phyloP scores from a whole-genome alignment of 495 filamentous ascomycete genomes.

The Aspergillus nanangensis region DNA sequence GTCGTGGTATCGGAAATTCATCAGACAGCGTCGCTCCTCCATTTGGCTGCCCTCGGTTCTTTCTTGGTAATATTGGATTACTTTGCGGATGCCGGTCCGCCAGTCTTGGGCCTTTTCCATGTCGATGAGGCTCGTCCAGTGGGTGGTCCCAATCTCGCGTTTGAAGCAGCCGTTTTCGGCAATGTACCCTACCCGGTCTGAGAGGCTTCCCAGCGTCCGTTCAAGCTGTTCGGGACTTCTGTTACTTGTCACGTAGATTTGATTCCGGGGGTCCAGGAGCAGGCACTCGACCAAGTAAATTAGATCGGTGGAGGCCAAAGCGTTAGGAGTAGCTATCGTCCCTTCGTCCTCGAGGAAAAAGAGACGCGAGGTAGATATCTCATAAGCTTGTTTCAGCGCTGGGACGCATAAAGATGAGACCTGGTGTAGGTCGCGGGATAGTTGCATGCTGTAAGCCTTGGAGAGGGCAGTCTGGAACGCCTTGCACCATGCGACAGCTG shows the following conservation, averaged over 20 bases:
- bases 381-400: conserved; percentile 56
- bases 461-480: conserved; percentile 53
- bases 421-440: conserved; percentile 62
- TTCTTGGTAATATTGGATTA: conserved; percentile 78
- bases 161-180: conserved; percentile 88
- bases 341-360: conserved; percentile 84
- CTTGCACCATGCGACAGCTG: conserved; percentile 70
- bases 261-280: conserved; percentile 63
- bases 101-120: conserved; percentile 57
- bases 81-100: conserved; percentile 67
- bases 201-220: conserved; percentile 56
- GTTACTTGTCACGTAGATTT: conserved; percentile 79
- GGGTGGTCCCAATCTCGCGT: conserved; percentile 47
- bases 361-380: conserved; percentile 52
- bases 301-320: conserved; percentile 57
- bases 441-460: conserved; percentile 63
- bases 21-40: conserved; percentile 70
- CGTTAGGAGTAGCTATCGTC: conserved; percentile 61
- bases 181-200: conserved; percentile 65
- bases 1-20: conserved; percentile 73
- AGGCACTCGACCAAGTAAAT: conserved; percentile 65
- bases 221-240: conserved; percentile 76
- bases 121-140: conserved; percentile 68
- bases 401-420: conserved; percentile 66
- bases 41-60: conserved; percentile 77